phyloP scores from a whole-genome alignment of 768 basidiomycete species.

The Tylopilus rubrobrunneus region DNA sequence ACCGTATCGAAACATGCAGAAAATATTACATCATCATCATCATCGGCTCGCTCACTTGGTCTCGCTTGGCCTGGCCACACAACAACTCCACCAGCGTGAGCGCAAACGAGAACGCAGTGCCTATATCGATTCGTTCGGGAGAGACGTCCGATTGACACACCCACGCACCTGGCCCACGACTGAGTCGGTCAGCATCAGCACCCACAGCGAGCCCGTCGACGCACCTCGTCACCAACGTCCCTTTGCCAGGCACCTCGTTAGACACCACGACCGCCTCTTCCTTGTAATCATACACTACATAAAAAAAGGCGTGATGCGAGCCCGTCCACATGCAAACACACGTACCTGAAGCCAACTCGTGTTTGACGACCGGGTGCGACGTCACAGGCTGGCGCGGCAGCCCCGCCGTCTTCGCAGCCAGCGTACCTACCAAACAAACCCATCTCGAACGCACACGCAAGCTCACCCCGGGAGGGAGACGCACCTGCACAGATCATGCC shows the following conservation, averaged over 20 bases:
- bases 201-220: neutral
- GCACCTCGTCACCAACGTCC: slow-evolving; percentile 74
- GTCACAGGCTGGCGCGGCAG: slow-evolving; percentile 65
- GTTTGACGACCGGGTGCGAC: slow-evolving; percentile 72
- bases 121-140: slow-evolving; percentile 29
- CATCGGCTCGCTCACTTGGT: slow-evolving; percentile 64
- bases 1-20: no score
- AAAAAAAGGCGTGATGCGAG: neutral
- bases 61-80: slow-evolving; percentile 58
- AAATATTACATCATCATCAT: no score
- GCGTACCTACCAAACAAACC: slow-evolving; percentile 46
- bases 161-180: slow-evolving; percentile 67
- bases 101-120: slow-evolving; percentile 75
- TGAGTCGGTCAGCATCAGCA: slow-evolving; percentile 24
- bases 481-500: slow-evolving; percentile 86
- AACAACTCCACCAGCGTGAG: slow-evolving; percentile 71
- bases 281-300: slow-evolving; percentile 69
- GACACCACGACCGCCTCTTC: slow-evolving; percentile 75
- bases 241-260: slow-evolving; percentile 26
- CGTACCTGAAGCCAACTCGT: slow-evolving; percentile 52
- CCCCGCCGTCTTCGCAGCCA: slow-evolving; percentile 59
- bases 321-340: neutral
- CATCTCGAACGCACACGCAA: no score
- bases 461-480: slow-evolving; percentile 8
- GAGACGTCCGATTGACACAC: neutral